Evolutionary conservation across 139 green algal genomes (phyloP).

Genomic region (Chlamydomonas sp.): DNA sequence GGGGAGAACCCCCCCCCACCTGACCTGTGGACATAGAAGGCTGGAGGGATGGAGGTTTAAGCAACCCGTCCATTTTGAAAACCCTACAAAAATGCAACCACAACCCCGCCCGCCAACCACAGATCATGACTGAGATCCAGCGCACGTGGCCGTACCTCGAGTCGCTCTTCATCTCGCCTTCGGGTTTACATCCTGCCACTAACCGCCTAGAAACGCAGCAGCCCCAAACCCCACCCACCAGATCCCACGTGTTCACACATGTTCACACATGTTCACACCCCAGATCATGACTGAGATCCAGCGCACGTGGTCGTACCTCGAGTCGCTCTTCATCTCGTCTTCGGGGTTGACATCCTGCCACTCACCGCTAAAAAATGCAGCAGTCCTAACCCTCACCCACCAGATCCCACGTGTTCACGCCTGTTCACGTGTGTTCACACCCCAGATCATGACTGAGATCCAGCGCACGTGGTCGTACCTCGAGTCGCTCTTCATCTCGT

Average conservation of each 20-base stretch:
- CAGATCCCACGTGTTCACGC: no score
- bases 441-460: conserved; percentile 73
- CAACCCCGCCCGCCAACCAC: conserved; percentile 5
- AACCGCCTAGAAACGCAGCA: no score
- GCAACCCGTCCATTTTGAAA: no score
- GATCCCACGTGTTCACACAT: no score
- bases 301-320: conserved; percentile 77
- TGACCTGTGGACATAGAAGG: no score
- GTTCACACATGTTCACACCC: conserved; percentile 40
- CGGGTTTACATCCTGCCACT: no score
- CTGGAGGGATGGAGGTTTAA: no score
- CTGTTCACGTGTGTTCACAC: neutral
- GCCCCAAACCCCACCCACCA: no score
- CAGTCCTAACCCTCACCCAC: no score
- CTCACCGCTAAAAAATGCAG: no score
- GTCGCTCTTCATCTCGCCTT: conserved; percentile 76
- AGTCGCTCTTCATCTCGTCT: conserved; percentile 76
- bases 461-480: conserved; percentile 80
- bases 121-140: conserved; percentile 78
- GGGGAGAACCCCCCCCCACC: no score
- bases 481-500: conserved; percentile 78
- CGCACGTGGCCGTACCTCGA: conserved; percentile 79
- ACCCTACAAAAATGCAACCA: no score
- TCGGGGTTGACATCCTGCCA: conserved; percentile 84
- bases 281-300: conserved; percentile 79